Base-by-base conservation (phyloP, 2,329 filamentous ascomycete genomes). In the Colletotrichum nymphaeae region DNA sequence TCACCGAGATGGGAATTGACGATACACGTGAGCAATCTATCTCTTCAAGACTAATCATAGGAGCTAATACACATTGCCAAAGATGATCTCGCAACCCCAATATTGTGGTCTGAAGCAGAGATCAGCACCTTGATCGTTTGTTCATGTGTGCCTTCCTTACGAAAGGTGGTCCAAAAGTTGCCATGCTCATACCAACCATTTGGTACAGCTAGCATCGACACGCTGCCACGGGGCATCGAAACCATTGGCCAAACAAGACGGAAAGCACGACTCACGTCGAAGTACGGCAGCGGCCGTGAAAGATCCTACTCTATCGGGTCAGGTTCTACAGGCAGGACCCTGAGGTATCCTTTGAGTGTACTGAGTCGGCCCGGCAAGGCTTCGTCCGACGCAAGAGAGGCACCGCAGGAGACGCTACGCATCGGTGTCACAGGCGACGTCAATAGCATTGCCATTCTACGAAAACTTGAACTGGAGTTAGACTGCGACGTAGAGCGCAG, bases 51-150 rank as follows among this genome's bases (percentile, higher is more conserved):
- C 11, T 8, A 3, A 11, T 11, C 9, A 1, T 3, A 8, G 9
- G 14, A 8, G 9, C 22, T 65, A 6, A 58, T 9, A 26, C 11
- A 22, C 11, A 49, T 19, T 6, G 12, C 6, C n/a, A 16, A 24
- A 80, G 79, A 77, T 37, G 69, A 78, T n/a, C 75, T 79, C 14
- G 66, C 71, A 2, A 70, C 79, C 4, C 77, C 79, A 2, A 75
- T 79, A 22, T 76, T 81, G 30, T 81, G 78, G 79, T 79, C 79
- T 3, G 74, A 79, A 73, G 76, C 77, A 6, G 77, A 82, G 63
- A 66, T 80, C 4, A 78, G 76, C 62, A 71, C 78, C 7, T 76
- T 82, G 2, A 75, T 82, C 1, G 71, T 80, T 8, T 81, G 79
- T 71, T 80, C 80, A 2, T 80, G 77, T 37, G 78, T 81, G 42